Base-by-base conservation (phyloP, 1,284 basidiomycete species). In the Pseudozyma hubeiensis region DNA sequence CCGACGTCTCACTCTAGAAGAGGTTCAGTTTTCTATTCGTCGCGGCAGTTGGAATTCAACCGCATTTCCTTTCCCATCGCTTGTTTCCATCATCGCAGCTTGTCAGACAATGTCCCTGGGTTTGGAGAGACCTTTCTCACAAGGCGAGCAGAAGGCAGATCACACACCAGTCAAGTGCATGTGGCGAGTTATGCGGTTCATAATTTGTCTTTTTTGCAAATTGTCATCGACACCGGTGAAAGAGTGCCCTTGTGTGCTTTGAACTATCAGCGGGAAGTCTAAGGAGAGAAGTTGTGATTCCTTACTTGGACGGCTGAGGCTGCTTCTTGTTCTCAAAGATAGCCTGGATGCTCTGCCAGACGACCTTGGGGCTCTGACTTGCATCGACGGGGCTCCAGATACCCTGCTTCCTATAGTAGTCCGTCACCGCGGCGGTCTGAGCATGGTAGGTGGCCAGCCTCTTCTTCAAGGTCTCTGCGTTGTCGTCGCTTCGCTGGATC, bases 401-500 rank as follows among this genome's bases (percentile, higher is more conserved):
- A 71, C 92, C 91, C 81, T 93, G 91, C 78, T 89, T 88, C 86
- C 92, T 92, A 90, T 99, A 99, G 88, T 97, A 97, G 56, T 93
- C 93, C n/a, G 94, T 92, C 31, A 99, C 96, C 34, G 95, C 94
- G 4, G 91, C 92, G 24, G 96, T 99, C 86, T 97, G 94, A 55
- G 88, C 86, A 87, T 98, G 96, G 88, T 92, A 98, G 13, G 93
- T 90, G 8, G 85, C 80, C 57, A 99, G 88, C 52, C 96, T 91
- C 87, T 96, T 97, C 80, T 90, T 89, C 57, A 99, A 89, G 13
- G 96, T 93, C 85, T 97, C 93, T 71, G 86, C 86, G 58, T 86
- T 86, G 81, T 86, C 86, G 73, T 86, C 86, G 29, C 84, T 85
- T 29, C 86, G 81, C 76, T 86, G 85, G 64, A 86, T 85, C 91